Evolutionary conservation across 768 basidiomycete species (phyloP), one percentile per base, ranked within the genome.

Genomic region (Leccinum subgranulosum): DNA sequence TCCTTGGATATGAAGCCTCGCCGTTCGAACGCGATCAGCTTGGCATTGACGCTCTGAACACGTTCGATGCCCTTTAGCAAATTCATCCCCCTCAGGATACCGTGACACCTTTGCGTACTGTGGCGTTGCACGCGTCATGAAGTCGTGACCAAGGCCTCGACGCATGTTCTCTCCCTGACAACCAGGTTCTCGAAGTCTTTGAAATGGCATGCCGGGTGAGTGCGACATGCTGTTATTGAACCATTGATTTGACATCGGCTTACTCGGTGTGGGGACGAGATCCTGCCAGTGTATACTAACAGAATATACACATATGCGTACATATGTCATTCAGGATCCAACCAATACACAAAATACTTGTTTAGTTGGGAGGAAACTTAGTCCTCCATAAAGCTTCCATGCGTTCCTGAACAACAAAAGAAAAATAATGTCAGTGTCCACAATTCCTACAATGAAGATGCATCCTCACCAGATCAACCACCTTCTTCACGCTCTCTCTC

Each of bases 11-110:
- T 11, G 21, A 19, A 19, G 19, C 43, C 14, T 45, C n/a, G n/a
- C n/a, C 43, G 82, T 70, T 94, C 91, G 61, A 92, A 93, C 3
- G 76, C 73, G 17, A 79, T 74, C 15, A 92, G 77, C 68, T 88
- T 90, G 73, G 79, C 73, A 71, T 92, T 93, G 17, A 80, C 80
- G 5, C 9, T 23, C 12, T 45, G 10, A 3, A 45, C 21, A 12
- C 21, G n/a, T 19, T 23, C 21, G 6, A 23, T 45, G 5, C 19
- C 21, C 11, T 23, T 45, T 3, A 19, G 7, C 41, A 41, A 19
- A 6, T 7, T 14, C 5, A 33, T 23, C 3, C 33, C 33, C 12
- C 12, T 33, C 33, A 14, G 12, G 33, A 33, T 33, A 33, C 33
- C n/a, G n/a, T n/a, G n/a, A n/a, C n/a, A 33, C 33, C 12, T 33